phyloP scores from a whole-genome alignment of 129 eudicot genomes.

The Flaveria sonorensis region DNA sequence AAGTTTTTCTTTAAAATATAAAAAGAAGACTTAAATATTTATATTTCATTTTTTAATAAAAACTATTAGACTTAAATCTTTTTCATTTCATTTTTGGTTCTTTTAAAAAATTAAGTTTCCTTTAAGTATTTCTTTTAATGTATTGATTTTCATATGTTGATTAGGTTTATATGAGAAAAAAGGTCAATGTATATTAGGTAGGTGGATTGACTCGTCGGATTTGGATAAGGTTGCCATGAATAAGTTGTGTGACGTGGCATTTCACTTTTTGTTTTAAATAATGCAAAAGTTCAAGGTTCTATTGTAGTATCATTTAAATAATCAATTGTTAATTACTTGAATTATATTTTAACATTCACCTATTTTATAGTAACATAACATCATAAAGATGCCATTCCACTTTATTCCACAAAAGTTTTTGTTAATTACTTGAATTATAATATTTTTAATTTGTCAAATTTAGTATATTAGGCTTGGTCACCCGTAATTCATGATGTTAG shows the following conservation, averaged over 20 bases:
- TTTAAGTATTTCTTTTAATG: no score
- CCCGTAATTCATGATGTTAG: no score
- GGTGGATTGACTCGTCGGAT: conserved; percentile 13
- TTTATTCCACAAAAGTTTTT: neutral
- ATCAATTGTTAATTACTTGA: neutral
- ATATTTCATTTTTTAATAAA: no score
- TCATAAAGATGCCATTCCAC: neutral
- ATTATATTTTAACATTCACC: neutral
- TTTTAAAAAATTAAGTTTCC: no score
- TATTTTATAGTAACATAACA: neutral
- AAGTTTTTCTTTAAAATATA: no score
- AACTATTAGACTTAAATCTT: no score
- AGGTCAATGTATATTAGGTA: neutral
- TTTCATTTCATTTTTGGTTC: no score
- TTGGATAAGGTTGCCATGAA: conserved; percentile 24
- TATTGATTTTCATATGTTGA: no score
- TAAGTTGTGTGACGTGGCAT: neutral
- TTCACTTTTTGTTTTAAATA: neutral
- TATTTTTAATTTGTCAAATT: neutral
- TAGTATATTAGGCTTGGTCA: no score
- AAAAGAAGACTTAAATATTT: no score
- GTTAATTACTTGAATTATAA: neutral
- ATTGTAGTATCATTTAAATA: neutral
- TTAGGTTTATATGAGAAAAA: no score
- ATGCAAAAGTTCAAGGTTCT: neutral